Evolutionary conservation across 2,329 filamentous ascomycete genomes (phyloP).

Genomic region (Fusarium albosuccineum): DNA sequence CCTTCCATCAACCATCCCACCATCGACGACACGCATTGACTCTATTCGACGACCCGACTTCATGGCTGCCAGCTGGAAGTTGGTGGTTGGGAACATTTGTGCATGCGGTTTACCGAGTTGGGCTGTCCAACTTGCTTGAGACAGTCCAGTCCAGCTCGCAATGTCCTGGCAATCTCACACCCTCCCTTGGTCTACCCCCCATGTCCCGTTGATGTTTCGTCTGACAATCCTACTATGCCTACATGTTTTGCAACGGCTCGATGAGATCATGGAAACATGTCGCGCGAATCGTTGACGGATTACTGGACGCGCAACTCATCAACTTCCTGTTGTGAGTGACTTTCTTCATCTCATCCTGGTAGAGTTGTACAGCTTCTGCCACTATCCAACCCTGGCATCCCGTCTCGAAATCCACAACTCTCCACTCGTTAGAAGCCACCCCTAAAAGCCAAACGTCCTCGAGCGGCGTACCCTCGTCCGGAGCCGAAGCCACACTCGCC

Average conservation of each 20-base stretch:
- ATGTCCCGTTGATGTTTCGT: conserved; percentile 29
- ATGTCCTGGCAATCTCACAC: conserved; percentile 32
- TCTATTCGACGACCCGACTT: conserved; percentile 33
- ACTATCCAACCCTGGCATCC: conserved; percentile 39
- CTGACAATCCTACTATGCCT: conserved; percentile 20
- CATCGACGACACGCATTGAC: conserved; percentile 24
- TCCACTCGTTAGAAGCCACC: conserved; percentile 39
- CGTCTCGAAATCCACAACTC: conserved; percentile 30
- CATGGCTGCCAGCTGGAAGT: conserved; percentile 24
- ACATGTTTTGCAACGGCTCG: conserved; percentile 21
- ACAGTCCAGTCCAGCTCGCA: conserved; percentile 37
- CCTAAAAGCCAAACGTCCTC: conserved; percentile 45
- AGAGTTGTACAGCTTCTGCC: conserved; percentile 21
- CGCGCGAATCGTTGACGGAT: conserved; percentile 6
- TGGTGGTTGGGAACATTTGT: conserved; percentile 30
- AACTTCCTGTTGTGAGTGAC: conserved; percentile 13
- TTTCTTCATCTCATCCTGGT: conserved; percentile 21
- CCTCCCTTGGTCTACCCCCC: conserved; percentile 26
- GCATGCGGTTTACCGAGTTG: conserved; percentile 28
- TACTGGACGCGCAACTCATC: conserved; percentile 7
- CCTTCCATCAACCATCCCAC: conserved; percentile 23
- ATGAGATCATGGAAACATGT: conserved; percentile 19
- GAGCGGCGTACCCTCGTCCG: conserved; percentile 41
- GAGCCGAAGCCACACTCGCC: conserved; percentile 44
- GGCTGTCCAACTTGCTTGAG: conserved; percentile 24